phyloP scores from a whole-genome alignment of 2,329 filamentous ascomycete genomes.

The Xylariaceae sp. region DNA sequence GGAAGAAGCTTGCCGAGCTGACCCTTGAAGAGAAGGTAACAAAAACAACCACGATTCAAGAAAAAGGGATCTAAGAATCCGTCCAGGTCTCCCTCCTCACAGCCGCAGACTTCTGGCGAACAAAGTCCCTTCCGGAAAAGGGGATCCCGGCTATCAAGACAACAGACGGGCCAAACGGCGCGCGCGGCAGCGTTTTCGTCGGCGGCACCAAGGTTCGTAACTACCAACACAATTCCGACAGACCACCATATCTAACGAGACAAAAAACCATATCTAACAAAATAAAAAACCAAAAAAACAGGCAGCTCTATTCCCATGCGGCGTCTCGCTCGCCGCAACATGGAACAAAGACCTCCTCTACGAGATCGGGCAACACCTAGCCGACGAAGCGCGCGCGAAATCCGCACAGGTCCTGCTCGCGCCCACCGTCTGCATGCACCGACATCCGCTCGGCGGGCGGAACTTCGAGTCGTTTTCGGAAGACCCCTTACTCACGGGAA shows the following conservation, averaged over 20 bases:
- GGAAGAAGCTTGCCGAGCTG: constrained; percentile 47
- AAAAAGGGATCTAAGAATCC: not conserved
- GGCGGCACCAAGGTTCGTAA: constrained; percentile 54
- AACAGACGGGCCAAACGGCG: constrained; percentile 66
- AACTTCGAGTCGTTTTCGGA: constrained; percentile 87
- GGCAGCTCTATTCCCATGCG: constrained; percentile 74
- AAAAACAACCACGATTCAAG: no score
- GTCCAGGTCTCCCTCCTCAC: constrained; percentile 53
- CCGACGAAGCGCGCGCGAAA: constrained; percentile 65
- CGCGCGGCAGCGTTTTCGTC: constrained; percentile 63
- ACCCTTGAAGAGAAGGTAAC: constrained; percentile 52
- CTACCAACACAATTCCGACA: not conserved
- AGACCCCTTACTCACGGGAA: constrained; percentile 71
- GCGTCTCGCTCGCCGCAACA: constrained; percentile 70
- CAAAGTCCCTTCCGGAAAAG: constrained; percentile 56
- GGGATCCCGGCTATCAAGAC: constrained; percentile 61
- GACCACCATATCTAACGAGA: constrained; percentile 3
- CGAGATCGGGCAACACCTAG: constrained; percentile 65
- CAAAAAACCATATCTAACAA: constrained; percentile 5
- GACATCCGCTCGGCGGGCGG: constrained; percentile 74
- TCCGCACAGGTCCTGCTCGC: constrained; percentile 69
- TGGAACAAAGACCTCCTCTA: constrained; percentile 69
- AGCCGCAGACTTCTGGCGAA: constrained; percentile 66
- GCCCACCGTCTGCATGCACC: constrained; percentile 76
- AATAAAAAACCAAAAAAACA: constrained; percentile 28